Evolutionary conservation across 2,329 filamentous ascomycete species (phyloP), one percentile per base, ranked within the genome.

Genomic region (Sarocladium oryzae): DNA sequence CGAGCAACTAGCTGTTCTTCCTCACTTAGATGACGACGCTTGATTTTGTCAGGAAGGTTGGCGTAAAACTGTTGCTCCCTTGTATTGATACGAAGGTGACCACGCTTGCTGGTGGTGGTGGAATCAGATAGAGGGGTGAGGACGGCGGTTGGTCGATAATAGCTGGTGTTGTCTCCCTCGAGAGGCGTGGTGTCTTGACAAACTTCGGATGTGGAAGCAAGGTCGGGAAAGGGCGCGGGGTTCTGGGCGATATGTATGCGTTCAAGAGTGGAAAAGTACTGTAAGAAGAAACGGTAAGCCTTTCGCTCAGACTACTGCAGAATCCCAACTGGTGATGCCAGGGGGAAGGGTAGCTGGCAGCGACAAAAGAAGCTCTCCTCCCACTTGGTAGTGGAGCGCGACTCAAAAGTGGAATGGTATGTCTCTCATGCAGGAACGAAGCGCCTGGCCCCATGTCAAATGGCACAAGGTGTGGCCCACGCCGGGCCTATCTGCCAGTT

Each of bases 251-350:
- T 81, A 59, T 81, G 80, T 53, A 87, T 74, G 53, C 85, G 79
- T 67, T 89, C 86, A 56, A 86, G 74, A 7, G 81, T 84, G 28
- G 85, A 87, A 69, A 89, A 88, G 69, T 86, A 88, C 80, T 89
- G 64, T 4, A 11, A 48, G 33, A 48, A 48, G 16, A 21, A 33
- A 48, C 18, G 37, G 36, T 26, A 26, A 51, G 36, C 26, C n/a
- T 30, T 35, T 18, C 35, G 41, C 35, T 50, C 23, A 41, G 32
- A 33, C 45, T 37, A 46, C 49, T 41, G 36, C 43, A 35, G 33
- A 46, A 30, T 51, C 26, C 48, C 53, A 55, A 48, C 43, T 48
- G 13, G 43, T 48, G 43, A 48, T 26, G 43, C 43, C 43, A 48
- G 43, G 43, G 43, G 40, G 43, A 16, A 48, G 28, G 4, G 43